Conservation (phyloP, 2,329 filamentous ascomycete genomes). For the Pseudogymnoascus sp. region DNA sequence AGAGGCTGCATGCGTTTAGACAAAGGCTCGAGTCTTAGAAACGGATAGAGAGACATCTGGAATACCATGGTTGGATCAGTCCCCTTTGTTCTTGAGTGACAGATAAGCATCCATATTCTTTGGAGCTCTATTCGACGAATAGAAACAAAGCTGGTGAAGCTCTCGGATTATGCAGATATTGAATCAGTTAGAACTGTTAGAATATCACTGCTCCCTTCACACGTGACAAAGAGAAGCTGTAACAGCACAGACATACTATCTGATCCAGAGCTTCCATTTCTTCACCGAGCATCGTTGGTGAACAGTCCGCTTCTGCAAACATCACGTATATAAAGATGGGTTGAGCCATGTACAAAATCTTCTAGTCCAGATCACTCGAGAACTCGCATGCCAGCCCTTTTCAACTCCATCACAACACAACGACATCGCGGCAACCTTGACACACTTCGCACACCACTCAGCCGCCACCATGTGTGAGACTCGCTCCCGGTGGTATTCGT, state of each 20-base stretch:
- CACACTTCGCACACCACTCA: background rate
- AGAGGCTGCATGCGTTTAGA: background rate
- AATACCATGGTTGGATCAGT: background rate
- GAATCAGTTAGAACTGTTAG: background rate
- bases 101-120: background rate
- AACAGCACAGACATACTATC: background rate
- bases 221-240: background rate
- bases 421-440: background rate
- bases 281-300: background rate
- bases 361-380: background rate
- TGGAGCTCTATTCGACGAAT: background rate
- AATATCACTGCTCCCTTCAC: background rate
- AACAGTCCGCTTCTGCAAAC: background rate
- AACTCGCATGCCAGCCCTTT: background rate
- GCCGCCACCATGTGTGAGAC: background rate
- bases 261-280: background rate
- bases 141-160: background rate
- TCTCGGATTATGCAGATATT: background rate
- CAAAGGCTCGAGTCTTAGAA: background rate
- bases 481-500: background rate
- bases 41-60: background rate
- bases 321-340: background rate
- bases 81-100: background rate
- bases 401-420: background rate
- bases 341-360: background rate